These are phyloP conservation scores for Amanita rubescens DNA, from an alignment of 768 basidiomycete genomes.

Conservation along the genomic window DNA sequence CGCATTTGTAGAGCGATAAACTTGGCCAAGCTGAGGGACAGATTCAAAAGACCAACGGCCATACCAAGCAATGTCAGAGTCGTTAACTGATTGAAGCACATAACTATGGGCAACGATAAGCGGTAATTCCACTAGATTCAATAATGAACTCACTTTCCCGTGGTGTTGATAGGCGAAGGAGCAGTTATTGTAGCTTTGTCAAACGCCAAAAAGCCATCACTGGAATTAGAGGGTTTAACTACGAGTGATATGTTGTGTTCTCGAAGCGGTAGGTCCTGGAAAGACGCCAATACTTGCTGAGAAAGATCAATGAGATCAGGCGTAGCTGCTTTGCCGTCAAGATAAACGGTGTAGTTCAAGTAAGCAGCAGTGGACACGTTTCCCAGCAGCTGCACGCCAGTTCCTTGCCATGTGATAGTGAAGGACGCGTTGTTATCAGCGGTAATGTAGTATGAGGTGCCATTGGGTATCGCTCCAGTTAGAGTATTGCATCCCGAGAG, in stretches of 20 bases:
- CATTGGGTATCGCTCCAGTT: constrained; percentile 40
- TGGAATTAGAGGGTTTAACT: not conserved
- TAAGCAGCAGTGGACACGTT: constrained; percentile 30
- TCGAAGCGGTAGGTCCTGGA: constrained; percentile 38
- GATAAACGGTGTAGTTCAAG: constrained; percentile 32
- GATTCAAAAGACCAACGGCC: constrained; percentile 47
- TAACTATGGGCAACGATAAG: constrained; percentile 16
- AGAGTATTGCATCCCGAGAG: constrained; percentile 31
- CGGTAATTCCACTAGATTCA: not conserved
- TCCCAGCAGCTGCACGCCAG: constrained; percentile 54
- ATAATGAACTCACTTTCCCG: not conserved
- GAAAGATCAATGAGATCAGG: constrained; percentile 18
- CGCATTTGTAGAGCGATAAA: constrained; percentile 24
- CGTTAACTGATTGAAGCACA: constrained; percentile 31
- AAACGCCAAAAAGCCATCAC: constrained; percentile 32
- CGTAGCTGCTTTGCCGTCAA: constrained; percentile 39
- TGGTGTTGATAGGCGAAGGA: constrained; percentile 17
- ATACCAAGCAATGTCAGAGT: constrained; percentile 39
- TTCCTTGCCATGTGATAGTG: constrained; percentile 56
- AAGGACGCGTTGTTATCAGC: constrained; percentile 49
- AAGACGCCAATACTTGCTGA: constrained; percentile 39
- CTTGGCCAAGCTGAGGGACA: constrained; percentile 20
- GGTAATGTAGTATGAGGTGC: constrained; percentile 59
- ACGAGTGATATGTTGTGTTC: constrained; percentile 50
- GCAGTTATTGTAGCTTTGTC: constrained; percentile 48